Evolutionary conservation across 179 eudicot species (phyloP), one percentile per base, ranked within the genome.

Genomic region (Vitellaria paradoxa): DNA sequence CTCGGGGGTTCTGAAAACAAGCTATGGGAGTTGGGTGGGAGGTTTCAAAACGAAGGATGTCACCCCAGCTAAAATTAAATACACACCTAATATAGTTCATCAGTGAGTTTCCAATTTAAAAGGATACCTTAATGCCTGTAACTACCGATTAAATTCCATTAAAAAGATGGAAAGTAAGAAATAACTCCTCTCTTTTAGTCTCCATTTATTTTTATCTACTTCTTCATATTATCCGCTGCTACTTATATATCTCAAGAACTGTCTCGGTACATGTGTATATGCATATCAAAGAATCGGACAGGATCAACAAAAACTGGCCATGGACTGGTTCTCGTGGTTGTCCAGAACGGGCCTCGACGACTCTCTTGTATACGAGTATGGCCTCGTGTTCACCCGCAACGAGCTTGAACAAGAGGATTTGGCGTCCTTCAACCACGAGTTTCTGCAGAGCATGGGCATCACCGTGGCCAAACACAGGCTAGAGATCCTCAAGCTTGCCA

Each of bases 271-370:
- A 30, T 30, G 37, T 30, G 37, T 30, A n/a, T 30, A n/a, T 20
- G 37, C 2, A 55, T 15, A 52, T 53, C 74, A 53, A 70, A 72
- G 40, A 21, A 40, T 37, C 49, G 14, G 40, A 40, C 49, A 78
- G 45, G 26, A 46, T 23, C 37, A 18, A 47, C 73, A 46, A 61
- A 8, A 3, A 3, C 52, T 5, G 42, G 65, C 52, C 62, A 84
- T 85, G 85, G 84, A 85, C 79, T 85, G 88, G 88, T 74, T 70
- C 73, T 61, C 80, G 21, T 85, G 88, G 88, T 26, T 85, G 63
- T 82, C 83, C 5, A 77, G 62, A 74, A 70, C 82, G 7, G 61
- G 42, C 71, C 85, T 85, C 24, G 84, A 85, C 14, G 84, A 78
- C 21, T 0, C 75, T 0, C 75, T 70, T 15, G 23, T 65, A 0